Conservation (phyloP, 2,329 filamentous ascomycete species). For the Phialocephala sp. region DNA sequence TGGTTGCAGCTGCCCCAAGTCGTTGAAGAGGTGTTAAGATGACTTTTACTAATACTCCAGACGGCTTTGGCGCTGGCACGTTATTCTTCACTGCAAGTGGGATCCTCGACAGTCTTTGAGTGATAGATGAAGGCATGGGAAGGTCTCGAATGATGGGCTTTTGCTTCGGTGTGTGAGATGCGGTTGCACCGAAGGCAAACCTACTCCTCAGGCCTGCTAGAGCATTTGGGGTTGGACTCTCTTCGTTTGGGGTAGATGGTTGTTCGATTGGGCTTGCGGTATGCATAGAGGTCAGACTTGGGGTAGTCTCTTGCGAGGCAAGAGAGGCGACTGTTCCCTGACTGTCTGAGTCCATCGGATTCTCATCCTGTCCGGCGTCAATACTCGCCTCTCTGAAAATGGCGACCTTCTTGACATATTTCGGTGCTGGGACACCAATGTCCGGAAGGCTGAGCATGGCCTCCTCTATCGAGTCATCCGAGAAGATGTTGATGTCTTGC, state of each 20-base stretch:
- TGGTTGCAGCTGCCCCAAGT: conserved; percentile 38
- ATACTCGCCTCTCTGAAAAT: conserved; percentile 32
- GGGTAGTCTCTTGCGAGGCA: conserved; percentile 32
- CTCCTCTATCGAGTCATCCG: conserved; percentile 57
- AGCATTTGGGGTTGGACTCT: not conserved
- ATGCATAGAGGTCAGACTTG: conserved; percentile 33
- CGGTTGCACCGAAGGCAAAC: conserved; percentile 32
- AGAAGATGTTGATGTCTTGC: conserved; percentile 54
- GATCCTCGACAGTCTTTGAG: conserved; percentile 35
- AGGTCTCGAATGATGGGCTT: conserved; percentile 15
- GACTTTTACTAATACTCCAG: conserved; percentile 15
- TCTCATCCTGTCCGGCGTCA: conserved; percentile 5
- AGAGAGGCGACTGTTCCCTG: conserved; percentile 3
- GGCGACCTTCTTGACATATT: conserved; percentile 31
- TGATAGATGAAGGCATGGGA: conserved; percentile 34
- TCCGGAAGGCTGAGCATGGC: conserved; percentile 53
- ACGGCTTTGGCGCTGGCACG: conserved; percentile 20
- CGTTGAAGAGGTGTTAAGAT: conserved; percentile 42
- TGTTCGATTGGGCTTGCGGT: conserved; percentile 33
- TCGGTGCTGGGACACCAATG: conserved; percentile 30
- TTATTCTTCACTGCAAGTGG: conserved; percentile 39
- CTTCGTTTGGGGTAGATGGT: conserved; percentile 32
- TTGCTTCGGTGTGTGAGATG: conserved; percentile 29
- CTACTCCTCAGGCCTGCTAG: conserved; percentile 29
- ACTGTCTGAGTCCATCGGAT: conserved; percentile 2